Evolutionary conservation across 2,329 filamentous ascomycete species (phyloP), one percentile per base, ranked within the genome.

Genomic region (Neofusicoccum sp.): DNA sequence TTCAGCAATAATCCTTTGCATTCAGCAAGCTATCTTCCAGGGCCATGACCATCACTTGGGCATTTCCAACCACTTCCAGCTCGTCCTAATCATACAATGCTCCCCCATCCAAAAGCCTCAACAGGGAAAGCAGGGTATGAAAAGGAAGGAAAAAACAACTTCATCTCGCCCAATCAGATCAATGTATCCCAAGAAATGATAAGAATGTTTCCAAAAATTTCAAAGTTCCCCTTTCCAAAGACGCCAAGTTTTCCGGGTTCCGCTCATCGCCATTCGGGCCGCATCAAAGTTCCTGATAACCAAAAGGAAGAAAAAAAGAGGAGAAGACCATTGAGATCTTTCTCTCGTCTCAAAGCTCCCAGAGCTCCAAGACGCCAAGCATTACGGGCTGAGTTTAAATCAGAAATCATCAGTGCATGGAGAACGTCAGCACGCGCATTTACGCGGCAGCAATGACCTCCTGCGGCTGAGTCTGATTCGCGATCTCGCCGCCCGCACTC

Each of bases 401-500:
- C 31, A 38, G 16, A 51, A 36, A 24, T 8, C 26, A 56, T 34
- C 48, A 30, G 33, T n/a, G 48, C 24, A 40, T 28, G 9, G 26
- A 20, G 24, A 9, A 33, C 9, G 45, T 47, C n/a, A 30, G 33
- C 12, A 26, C 36, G 26, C 36, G 34, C 49, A 16, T n/a, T 24
- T n/a, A 56, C 7, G 51, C 51, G 40, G 51, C 51, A 14, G 51
- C 51, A 43, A 41, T 26, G 16, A 24, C 26, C 28, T 43, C 51
- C 38, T 56, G 51, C 34, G 34, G 24, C 57, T 59, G 57, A 61
- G 67, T 65, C 48, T 70, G 67, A 60, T 61, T 67, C 49, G 72
- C 73, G 51, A 76, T 70, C 63, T 80, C 80, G 47, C 79, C 81
- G 34, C 77, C 78, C 49, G 80, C 79, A 53, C 78, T 77, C 62